A percentile compares a stretch with the other conserved stretches of the same genome.
Conservation (phyloP, 768 basidiomycete genomes). For the Pisolithus sp. region DNA sequence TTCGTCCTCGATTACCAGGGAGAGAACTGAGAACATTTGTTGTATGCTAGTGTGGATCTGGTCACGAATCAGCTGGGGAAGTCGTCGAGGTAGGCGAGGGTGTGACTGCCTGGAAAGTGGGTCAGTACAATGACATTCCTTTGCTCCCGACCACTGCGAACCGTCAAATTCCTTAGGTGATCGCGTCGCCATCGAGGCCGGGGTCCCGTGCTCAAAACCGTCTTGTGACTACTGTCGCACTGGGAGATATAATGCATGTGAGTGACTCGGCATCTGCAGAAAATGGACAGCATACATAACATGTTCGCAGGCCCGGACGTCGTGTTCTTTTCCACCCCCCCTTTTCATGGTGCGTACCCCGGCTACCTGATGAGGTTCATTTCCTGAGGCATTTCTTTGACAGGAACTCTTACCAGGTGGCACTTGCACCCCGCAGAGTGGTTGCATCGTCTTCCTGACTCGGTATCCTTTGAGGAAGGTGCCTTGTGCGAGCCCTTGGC, state of each 20-base stretch:
- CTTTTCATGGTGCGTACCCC: conserved; percentile 46
- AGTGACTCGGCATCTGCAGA: neutral
- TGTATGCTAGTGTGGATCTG: conserved; percentile 50
- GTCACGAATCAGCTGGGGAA: conserved; percentile 67
- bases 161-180: conserved; percentile 36
- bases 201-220: conserved; percentile 60
- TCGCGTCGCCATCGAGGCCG: conserved; percentile 63
- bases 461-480: conserved; percentile 61
- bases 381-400: neutral
- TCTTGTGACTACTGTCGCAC: conserved; percentile 55
- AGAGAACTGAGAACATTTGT: neutral
- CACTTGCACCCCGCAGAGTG: conserved; percentile 63
- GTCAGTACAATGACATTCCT: conserved; percentile 21
- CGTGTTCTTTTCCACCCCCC: conserved; percentile 68
- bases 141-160: too few species aligned
- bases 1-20: neutral
- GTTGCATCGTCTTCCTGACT: conserved; percentile 59
- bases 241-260: conserved; percentile 61
- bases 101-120: conserved; percentile 59
- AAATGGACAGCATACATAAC: conserved; percentile 3
- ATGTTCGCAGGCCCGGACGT: conserved; percentile 30
- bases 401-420: conserved; percentile 60
- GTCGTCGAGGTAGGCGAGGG: conserved; percentile 59
- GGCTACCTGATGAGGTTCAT: neutral
- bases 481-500: conserved; percentile 62